Evolutionary conservation across 805 yeast genomes (phyloP).

Genomic region (Wickerhamomyces xylosicus): DNA sequence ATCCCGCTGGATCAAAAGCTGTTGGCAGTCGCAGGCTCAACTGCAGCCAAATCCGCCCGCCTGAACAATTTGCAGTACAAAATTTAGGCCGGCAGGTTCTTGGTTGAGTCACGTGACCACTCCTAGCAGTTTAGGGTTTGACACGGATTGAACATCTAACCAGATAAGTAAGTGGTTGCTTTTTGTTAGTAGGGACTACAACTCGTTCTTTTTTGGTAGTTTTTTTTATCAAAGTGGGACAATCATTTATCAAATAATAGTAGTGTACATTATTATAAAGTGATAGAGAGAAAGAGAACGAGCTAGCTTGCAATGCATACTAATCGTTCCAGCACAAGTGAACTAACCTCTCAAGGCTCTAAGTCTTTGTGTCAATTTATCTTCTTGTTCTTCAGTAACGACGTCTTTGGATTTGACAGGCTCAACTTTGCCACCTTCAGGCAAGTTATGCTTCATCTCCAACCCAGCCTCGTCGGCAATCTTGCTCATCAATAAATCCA

Average conservation of each 20-base stretch:
- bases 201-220: background rate
- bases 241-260: background rate
- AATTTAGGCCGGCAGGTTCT: no score
- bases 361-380: slow-evolving; percentile 75
- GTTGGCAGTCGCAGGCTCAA: no score
- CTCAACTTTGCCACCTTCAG: slow-evolving; percentile 36
- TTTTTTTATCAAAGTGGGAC: background rate
- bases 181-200: no score
- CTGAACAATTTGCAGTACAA: no score
- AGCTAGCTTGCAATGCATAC: background rate
- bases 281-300: background rate
- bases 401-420: slow-evolving; percentile 37
- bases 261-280: no score
- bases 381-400: slow-evolving; percentile 69
- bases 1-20: no score
- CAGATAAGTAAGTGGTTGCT: no score
- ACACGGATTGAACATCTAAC: no score
- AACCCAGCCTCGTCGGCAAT: slow-evolving; percentile 97
- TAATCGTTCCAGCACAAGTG: no score
- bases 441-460: slow-evolving; percentile 78
- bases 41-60: no score
- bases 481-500: slow-evolving; percentile 78
- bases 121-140: no score
- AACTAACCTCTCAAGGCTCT: slow-evolving; percentile 65
- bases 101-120: no score